Evolutionary conservation across 441 rosid species (phyloP).

Genomic region (Euphorbia schlechtendalii): DNA sequence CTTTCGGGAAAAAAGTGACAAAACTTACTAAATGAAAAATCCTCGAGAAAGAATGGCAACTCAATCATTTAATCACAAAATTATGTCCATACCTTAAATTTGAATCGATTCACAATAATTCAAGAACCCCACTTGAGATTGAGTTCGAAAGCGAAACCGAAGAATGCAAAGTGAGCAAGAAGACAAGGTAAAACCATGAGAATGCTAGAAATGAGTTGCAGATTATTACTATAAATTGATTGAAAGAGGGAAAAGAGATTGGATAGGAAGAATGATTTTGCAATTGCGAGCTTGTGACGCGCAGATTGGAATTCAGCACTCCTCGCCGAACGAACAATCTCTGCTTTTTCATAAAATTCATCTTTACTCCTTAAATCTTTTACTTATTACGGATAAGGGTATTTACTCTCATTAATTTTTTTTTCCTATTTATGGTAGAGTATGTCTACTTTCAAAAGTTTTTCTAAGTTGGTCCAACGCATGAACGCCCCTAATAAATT

Average conservation of each 20-base stretch:
- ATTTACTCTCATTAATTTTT: too few species aligned
- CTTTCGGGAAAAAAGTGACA: constrained; percentile 4
- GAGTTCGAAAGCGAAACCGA: constrained; percentile 11
- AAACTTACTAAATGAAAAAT: neutral
- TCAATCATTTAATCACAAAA: neutral
- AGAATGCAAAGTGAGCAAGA: constrained; percentile 15
- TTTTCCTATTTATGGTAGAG: too few species aligned
- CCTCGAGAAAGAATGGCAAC: neutral
- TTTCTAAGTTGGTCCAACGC: too few species aligned
- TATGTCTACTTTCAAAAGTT: too few species aligned
- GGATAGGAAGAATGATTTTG: neutral
- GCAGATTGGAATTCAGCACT: neutral
- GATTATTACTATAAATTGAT: constrained; percentile 13
- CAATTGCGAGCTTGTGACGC: constrained; percentile 7
- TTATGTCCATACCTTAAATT: neutral
- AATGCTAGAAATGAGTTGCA: constrained; percentile 14
- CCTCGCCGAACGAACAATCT: neutral
- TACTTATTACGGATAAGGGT: too few species aligned
- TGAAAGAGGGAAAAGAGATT: neutral
- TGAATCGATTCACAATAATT: constrained; percentile 13
- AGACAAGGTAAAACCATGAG: constrained; percentile 4
- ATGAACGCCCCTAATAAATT: too few species aligned
- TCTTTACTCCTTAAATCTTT: neutral
- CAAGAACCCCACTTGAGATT: constrained; percentile 29
- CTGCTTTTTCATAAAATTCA: neutral